Base-by-base conservation (phyloP, 1,139 yeast genomes). In the Pichia sp. region DNA sequence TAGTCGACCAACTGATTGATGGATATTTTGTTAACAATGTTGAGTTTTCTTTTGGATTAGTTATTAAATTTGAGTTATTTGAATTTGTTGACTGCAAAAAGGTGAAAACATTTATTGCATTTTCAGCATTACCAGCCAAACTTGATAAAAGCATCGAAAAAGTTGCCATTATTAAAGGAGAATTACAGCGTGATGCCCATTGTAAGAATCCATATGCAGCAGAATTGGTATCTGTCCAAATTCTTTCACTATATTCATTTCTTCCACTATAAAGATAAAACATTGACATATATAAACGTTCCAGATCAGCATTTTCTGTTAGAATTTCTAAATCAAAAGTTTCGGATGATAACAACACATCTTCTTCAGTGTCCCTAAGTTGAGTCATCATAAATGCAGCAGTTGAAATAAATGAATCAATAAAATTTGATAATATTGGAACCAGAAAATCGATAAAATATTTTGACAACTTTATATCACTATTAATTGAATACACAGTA, bases 101-200 rank as follows among this genome's bases (percentile, higher is more conserved):
- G 31, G 66, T 65, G 58, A 74, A 77, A 1, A 76, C 76, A 48
- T 78, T 73, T 5, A 67, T 59, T 2, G 88, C 76, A 51, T 79
- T 77, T 16, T 73, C 75, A 1, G 74, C 73, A n/a, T 85, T 88
- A 22, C 77, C 76, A 0, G 93, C 74, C 45, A 93, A 72, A 6
- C 95, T 83, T 1, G 95, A 83, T 51, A 93, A 71, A 75, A 93
- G 77, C 54, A 88, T 75, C 58, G 93, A 83, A 62, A 85, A 90
- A 0, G 96, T 79, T 0, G 98, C 85, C 48, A 89, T 80, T 72
- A 91, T 89, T 51, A 90, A 73, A 8, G 95, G 84, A 16, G 93
- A 87, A 56, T 86, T 89, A 62, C 91, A 86, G 53, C 83, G 81
- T 5, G 95, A 76, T 0, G 95, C 95, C 98, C 98, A 91, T 45